Evolutionary conservation across 2,329 filamentous ascomycete species (phyloP), one percentile per base, ranked within the genome.

Genomic region (Fusarium sp.): DNA sequence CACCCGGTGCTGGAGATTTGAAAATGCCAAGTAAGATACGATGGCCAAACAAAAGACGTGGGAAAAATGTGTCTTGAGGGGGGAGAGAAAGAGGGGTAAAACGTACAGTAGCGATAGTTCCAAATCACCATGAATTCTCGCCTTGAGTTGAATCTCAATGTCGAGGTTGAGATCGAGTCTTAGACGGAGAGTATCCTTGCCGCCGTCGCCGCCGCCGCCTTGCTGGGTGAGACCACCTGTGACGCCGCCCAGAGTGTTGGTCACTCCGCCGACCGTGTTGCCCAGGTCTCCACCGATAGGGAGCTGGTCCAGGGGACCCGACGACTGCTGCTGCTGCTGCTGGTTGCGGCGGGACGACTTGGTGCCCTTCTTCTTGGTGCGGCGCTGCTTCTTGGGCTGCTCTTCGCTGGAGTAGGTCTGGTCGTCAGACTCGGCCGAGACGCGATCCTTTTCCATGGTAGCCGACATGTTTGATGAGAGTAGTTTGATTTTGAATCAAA

Each of bases 81-180:
- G 52, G 29, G 16, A 35, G 11, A 13, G n/a, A 41, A n/a, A 57
- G 6, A 39, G 24, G 41, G 45, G 13, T 33, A 63, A 41, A 50
- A 88, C 87, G 81, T 85, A 89, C 87, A 89, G 84, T 77, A 97
- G 87, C 75, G 92, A 92, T 74, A 97, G 84, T 43, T 94, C 95
- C 76, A 97, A 84, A 84, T 97, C 95, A 79, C 95, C 95, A 79
- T 95, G 92, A 75, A 97, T 95, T 82, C 92, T 92, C 24, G 94
- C 94, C 87, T 97, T 97, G 72, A 97, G 88, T 78, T 95, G 92
- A 71, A 97, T 94, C 83, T 97, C 94, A 64, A 97, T 88, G 74
- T 97, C 94, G 66, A 97, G 86, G 82, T 97, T 97, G 70, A 95
- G 87, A 81, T 97, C 94, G 22, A 97, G 85, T 54, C 92, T 89